Evolutionary conservation across 2,329 filamentous ascomycete genomes (phyloP), one percentile per base, ranked within the genome.

Genomic region (Grosmannia serpens): DNA sequence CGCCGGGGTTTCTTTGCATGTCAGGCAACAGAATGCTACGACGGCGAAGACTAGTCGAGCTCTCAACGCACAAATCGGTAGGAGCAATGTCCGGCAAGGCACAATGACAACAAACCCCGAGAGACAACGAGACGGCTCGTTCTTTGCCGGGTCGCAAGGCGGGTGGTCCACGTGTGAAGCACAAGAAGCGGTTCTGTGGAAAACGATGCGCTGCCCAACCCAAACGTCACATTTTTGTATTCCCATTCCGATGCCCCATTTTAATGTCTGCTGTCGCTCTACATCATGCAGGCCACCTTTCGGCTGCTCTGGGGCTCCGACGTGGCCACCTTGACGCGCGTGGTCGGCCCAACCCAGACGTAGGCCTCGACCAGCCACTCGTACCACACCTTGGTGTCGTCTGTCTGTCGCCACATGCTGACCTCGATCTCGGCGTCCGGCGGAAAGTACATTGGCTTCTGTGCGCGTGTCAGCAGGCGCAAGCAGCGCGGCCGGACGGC

Each of bases 311-410:
- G 86, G 64, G 89, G 69, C 56, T 86, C 85, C 52, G 83, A 86
- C 53, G 77, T 76, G 6, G 77, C 85, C 22, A 90, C 74, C 71
- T 86, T 86, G 71, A 89, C 77, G 58, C 85, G 76, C 64, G 77
- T 75, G 46, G 78, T 76, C n/a, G 78, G 78, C 1, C 80, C 80
- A 55, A 82, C 72, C 75, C 81, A 85, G 24, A 78, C 80, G 70
- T 86, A 96, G 13, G 88, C 89, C 71, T 97, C 94, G 2, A 96
- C 86, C 61, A 94, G 78, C 94, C 94, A 99, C 71, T 99, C 94
- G 70, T 99, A 99, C 95, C 94, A 99, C 9, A 99, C 94, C 70
- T 89, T 95, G 44, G 87, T 84, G 69, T 96, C 90, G 68, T 99
- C 92, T 0, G 94, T 97, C 73, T 95, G 89, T 55, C 94, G 83